Evolutionary conservation across 805 yeast genomes (phyloP), one percentile per base, ranked within the genome.

Genomic region (Metschnikowia cubensis): DNA sequence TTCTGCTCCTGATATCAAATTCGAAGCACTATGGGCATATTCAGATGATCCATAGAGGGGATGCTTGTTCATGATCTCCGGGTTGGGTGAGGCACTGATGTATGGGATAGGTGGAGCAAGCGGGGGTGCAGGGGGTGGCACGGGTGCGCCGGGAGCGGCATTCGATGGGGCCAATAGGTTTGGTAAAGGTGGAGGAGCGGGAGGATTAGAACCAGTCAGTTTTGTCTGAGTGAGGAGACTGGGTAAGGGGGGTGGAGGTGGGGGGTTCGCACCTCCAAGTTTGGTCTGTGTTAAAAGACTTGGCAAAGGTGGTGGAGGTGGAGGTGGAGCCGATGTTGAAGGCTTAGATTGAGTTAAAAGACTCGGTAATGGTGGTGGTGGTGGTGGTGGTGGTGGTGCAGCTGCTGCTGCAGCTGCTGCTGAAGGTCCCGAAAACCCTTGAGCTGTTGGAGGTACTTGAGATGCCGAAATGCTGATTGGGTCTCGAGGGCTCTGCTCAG

Each of bases 221-320:
- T 34, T 34, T 21, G 45, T 4, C 15, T 22, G 15, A 2, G 36
- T 15, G 8, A 35, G 31, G 13, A 38, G 47, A 21, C 35, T 53
- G 7, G 61, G 61, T 5, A 55, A 50, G n/a, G 60, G 57, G 5
- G 60, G 57, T 6, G 60, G 59, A 17, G 64, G 64, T 21, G 60
- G 64, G 3, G 59, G 54, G 43, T 2, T 40, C 8, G 5, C 51
- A 42, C 29, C 13, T 8, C 17, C 48, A 14, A 10, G 2, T n/a
- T 21, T 7, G 20, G 20, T 21, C 13, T 49, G 32, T n/a, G 48
- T 35, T n/a, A 34, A 15, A 17, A 35, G 25, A 11, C 14, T 29
- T 29, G 50, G 52, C 14, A 51, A 50, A 20, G 62, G 58, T 4
- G 60, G 55, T 8, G 52, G 51, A 17, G 52, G 51, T 22, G 55